Percentiles rank a stretch among this genome's conserved stretches.
These are phyloP conservation scores for Catharanthus roseus DNA, from an alignment of 257 asterid species.

Conservation along the genomic window DNA sequence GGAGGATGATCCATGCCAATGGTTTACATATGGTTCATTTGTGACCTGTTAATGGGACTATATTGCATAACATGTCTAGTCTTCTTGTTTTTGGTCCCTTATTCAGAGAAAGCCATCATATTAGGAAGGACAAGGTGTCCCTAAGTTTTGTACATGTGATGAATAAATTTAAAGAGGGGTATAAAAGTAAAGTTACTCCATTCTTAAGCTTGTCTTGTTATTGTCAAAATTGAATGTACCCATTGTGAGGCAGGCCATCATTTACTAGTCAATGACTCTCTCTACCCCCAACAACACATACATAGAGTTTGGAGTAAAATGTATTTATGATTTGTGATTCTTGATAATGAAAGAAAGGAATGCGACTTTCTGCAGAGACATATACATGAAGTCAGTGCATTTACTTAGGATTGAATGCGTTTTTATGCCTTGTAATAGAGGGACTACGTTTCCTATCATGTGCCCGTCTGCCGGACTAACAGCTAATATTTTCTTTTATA, in stretches of 20 bases:
- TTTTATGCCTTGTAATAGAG: not conserved
- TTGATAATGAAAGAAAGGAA: not conserved
- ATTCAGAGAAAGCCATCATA: too few species aligned
- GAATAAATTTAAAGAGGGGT: not conserved
- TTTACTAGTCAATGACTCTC: not conserved
- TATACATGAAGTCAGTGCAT: not conserved
- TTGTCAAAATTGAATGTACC: not conserved
- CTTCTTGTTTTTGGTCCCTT: not conserved
- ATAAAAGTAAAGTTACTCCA: not conserved
- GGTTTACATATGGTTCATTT: not conserved
- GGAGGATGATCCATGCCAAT: not conserved
- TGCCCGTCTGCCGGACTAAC: not conserved
- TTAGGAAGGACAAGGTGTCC: not conserved
- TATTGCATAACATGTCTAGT: not conserved
- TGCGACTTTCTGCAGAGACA: not conserved
- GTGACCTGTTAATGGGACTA: too few species aligned
- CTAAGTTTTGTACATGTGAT: not conserved
- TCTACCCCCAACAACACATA: not conserved
- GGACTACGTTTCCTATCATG: not conserved
- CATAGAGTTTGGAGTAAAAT: not conserved
- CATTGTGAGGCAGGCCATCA: not conserved
- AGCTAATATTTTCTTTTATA: too few species aligned
- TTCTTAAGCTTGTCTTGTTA: not conserved
- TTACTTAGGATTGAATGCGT: not conserved
- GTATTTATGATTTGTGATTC: not conserved